Percentiles rank a stretch among this genome's conserved stretches.
These are phyloP conservation scores for Rubia balearica DNA, from an alignment of 305 asterid species.

Conservation along the genomic window DNA sequence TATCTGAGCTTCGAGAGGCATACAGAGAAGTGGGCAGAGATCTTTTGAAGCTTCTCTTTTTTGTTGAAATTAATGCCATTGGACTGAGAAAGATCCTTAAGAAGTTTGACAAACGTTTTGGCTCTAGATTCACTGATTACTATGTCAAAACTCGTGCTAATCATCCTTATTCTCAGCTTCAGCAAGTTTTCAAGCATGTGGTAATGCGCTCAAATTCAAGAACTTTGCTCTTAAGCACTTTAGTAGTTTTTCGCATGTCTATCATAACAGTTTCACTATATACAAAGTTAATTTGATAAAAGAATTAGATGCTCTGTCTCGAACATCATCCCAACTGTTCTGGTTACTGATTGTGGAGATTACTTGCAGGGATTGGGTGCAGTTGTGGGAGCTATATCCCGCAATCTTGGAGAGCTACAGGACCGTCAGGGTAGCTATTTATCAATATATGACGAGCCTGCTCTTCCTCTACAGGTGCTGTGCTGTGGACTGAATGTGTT, in stretches of 20 bases:
- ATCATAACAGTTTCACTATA: background rate
- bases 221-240: slow-evolving; percentile 15
- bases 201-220: slow-evolving; percentile 39
- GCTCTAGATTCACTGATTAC: slow-evolving; percentile 82
- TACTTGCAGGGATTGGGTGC: slow-evolving; percentile 77
- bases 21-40: slow-evolving; percentile 87
- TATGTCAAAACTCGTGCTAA: slow-evolving; percentile 92
- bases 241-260: slow-evolving; percentile 6
- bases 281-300: background rate
- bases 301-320: background rate
- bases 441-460: slow-evolving; percentile 90
- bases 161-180: slow-evolving; percentile 98
- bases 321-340: background rate
- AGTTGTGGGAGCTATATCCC: slow-evolving; percentile 96
- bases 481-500: slow-evolving; percentile 14
- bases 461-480: slow-evolving; percentile 83
- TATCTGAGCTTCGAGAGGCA: slow-evolving; percentile 75
- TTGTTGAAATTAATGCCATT: slow-evolving; percentile 86
- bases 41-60: slow-evolving; percentile 77
- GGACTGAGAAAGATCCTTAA: slow-evolving; percentile 93
- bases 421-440: slow-evolving; percentile 93
- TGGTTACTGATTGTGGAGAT: slow-evolving; percentile 17
- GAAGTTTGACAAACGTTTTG: slow-evolving; percentile 89
- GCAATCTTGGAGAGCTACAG: slow-evolving; percentile 94
- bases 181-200: slow-evolving; percentile 98